Conservation (phyloP, 208 protist genomes). For the Naegleria lovaniensis region DNA sequence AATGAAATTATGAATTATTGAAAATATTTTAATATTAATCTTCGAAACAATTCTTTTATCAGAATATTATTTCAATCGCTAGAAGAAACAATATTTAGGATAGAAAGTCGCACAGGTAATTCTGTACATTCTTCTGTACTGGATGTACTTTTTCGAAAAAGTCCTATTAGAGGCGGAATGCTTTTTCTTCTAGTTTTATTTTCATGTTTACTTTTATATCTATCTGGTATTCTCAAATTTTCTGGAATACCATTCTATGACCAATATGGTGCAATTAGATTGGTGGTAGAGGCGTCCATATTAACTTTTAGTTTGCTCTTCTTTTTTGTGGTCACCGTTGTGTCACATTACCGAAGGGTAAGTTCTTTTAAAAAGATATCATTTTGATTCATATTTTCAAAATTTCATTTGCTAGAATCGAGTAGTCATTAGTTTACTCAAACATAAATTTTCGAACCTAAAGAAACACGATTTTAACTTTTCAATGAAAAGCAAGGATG, state of each 20-base stretch:
- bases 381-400: too few relatives aligned
- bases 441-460: not conserved
- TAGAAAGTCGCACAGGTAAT: not conserved
- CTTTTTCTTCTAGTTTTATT: not conserved
- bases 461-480: not conserved
- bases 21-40: too few relatives aligned
- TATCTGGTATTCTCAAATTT: not conserved
- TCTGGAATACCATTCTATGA: not conserved
- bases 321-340: not conserved
- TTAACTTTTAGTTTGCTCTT: not conserved
- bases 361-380: too few relatives aligned
- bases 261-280: not conserved
- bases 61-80: not conserved
- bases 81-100: not conserved
- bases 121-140: not conserved
- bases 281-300: not conserved
- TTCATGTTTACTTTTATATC: not conserved
- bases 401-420: not conserved
- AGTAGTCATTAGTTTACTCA: not conserved
- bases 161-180: not conserved
- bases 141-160: not conserved
- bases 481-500: constrained; percentile 12
- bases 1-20: too few relatives aligned
- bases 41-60: too few relatives aligned
- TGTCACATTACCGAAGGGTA: not conserved